Conservation (phyloP, 768 basidiomycete genomes). For the Suillus plorans region DNA sequence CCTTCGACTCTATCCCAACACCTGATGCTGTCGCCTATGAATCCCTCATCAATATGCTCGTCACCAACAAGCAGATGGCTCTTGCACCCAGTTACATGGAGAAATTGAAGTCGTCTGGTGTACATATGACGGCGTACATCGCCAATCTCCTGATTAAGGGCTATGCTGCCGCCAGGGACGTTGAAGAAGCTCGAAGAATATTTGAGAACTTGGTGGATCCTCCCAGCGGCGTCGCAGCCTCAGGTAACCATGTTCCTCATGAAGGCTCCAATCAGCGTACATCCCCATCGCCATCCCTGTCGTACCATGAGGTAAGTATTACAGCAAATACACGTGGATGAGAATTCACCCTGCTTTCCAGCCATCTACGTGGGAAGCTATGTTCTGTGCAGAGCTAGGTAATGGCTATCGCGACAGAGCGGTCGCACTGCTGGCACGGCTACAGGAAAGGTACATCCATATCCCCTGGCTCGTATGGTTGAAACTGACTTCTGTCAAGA, state of each 20-base stretch:
- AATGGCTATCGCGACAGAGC: constrained; percentile 74
- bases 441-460: constrained; percentile 64
- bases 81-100: constrained; percentile 67
- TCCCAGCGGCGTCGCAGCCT: constrained; percentile 79
- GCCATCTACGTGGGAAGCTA: constrained; percentile 94
- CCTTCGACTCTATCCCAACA: constrained; percentile 75
- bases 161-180: constrained; percentile 63
- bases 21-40: constrained; percentile 90
- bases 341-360: constrained; percentile 26
- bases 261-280: constrained; percentile 32
- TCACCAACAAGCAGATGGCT: constrained; percentile 75
- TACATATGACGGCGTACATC: constrained; percentile 94
- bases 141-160: constrained; percentile 67
- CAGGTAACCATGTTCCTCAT: constrained; percentile 83
- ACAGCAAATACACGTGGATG: background rate
- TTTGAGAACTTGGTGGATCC: constrained; percentile 85
- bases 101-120: constrained; percentile 58
- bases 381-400: constrained; percentile 90
- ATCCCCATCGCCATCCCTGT: constrained; percentile 41
- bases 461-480: background rate
- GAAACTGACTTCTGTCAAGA: constrained; percentile 35
- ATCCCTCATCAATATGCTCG: constrained; percentile 82
- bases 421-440: constrained; percentile 61
- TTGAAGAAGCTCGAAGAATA: constrained; percentile 69
- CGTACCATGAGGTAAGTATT: constrained; percentile 30